These are phyloP conservation scores for Penicillium palitans DNA, from an alignment of 2,329 filamentous ascomycete species.

Conservation along the genomic window DNA sequence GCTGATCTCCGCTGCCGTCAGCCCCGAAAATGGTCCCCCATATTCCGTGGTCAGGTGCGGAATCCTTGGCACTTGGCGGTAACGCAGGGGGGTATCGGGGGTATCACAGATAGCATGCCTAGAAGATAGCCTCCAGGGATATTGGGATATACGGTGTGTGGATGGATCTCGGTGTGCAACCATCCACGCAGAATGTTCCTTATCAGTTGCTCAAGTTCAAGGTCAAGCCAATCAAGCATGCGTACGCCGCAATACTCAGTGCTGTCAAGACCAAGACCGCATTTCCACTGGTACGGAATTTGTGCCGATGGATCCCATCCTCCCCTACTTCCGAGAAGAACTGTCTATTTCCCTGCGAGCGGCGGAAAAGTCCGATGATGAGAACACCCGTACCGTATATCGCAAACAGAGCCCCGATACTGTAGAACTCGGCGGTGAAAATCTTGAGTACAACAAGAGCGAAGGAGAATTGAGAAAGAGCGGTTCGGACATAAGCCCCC, in stretches of 20 bases:
- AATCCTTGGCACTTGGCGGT: constrained; percentile 36
- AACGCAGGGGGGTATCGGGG: constrained; percentile 28
- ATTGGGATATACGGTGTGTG: constrained; percentile 1
- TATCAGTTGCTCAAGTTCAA: constrained; percentile 46
- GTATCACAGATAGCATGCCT: constrained; percentile 16
- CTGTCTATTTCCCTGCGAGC: constrained; percentile 88
- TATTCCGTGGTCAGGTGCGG: constrained; percentile 21
- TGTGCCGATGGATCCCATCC: constrained; percentile 61
- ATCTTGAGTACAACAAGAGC: constrained; percentile 93
- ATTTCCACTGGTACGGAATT: constrained; percentile 66
- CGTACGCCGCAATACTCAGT: constrained; percentile 63
- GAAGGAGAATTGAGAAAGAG: constrained; percentile 92
- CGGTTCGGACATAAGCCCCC: constrained; percentile 93
- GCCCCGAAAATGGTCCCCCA: constrained; percentile 6
- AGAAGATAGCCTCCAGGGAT: constrained; percentile 11
- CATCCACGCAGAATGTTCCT: constrained; percentile 1
- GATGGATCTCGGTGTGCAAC: background rate
- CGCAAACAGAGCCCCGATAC: constrained; percentile 93
- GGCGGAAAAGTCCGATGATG: constrained; percentile 77
- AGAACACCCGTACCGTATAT: constrained; percentile 85
- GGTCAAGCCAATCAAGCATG: constrained; percentile 60
- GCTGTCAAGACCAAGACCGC: constrained; percentile 64
- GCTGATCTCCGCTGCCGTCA: constrained; percentile 19
- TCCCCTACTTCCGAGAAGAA: constrained; percentile 69
- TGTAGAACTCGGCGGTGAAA: constrained; percentile 95